These are phyloP conservation scores for Russula foetens DNA, from an alignment of 768 basidiomycete species.

Conservation along the genomic window DNA sequence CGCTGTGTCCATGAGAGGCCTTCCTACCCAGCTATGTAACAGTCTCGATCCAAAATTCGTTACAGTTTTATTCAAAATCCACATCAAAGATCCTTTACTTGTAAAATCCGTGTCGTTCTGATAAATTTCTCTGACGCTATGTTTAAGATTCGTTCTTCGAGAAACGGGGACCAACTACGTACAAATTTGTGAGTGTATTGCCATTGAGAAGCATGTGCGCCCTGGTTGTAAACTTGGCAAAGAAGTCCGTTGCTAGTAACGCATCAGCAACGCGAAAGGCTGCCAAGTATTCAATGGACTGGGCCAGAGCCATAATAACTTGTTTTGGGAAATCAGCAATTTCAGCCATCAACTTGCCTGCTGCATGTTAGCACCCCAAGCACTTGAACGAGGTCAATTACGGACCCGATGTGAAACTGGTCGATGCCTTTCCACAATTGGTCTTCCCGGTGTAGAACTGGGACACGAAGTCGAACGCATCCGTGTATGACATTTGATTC, in stretches of 20 bases:
- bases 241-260: conserved; percentile 69
- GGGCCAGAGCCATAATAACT: conserved; percentile 66
- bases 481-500: conserved; percentile 47
- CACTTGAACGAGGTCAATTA: conserved; percentile 3
- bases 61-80: conserved; percentile 78
- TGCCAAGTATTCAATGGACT: conserved; percentile 59
- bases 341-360: conserved; percentile 56
- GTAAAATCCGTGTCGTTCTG: conserved; percentile 79
- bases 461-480: conserved; percentile 61
- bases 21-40: conserved; percentile 79
- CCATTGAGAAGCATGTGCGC: conserved; percentile 83
- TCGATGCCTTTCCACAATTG: conserved; percentile 32
- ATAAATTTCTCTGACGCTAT: conserved; percentile 64
- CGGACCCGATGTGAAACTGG: conserved; percentile 39
- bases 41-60: conserved; percentile 85
- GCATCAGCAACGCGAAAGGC: conserved; percentile 73
- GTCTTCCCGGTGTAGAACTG: conserved; percentile 55
- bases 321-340: conserved; percentile 59
- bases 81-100: conserved; percentile 68
- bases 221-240: conserved; percentile 65
- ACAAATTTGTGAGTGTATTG: conserved; percentile 80
- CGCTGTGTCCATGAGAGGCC: conserved; percentile 70
- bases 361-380: not conserved
- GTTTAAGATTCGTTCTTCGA: not conserved
- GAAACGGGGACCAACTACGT: conserved; percentile 18